Evolutionary conservation across 2,329 filamentous ascomycete species (phyloP).

Genomic region (Stachybotrys echinatus): DNA sequence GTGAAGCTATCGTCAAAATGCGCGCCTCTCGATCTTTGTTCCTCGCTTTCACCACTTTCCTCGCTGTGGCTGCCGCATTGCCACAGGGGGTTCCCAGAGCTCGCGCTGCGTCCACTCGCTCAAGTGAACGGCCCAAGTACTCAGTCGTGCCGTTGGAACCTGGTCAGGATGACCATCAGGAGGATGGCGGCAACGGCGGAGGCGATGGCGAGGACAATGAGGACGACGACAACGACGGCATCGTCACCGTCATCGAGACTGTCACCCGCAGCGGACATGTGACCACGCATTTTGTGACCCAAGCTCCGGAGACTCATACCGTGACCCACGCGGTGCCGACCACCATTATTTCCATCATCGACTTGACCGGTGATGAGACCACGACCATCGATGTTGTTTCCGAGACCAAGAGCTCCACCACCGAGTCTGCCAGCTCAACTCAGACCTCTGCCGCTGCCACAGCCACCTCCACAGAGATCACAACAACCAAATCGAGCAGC

Average conservation of each 20-base stretch:
- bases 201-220: conserved; percentile 8
- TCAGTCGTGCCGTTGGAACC: conserved; percentile 34
- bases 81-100: conserved; percentile 17
- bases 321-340: conserved; percentile 21
- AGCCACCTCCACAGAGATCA: background rate
- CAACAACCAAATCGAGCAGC: conserved; percentile 3
- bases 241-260: conserved; percentile 29
- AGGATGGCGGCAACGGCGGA: conserved; percentile 13
- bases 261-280: conserved; percentile 21
- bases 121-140: conserved; percentile 24
- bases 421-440: too few relatives aligned
- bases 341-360: conserved; percentile 23
- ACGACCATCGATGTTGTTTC: conserved; percentile 1
- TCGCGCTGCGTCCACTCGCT: conserved; percentile 12
- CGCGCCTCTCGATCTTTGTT: conserved; percentile 17
- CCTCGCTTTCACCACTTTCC: conserved; percentile 21
- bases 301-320: conserved; percentile 18
- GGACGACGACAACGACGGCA: conserved; percentile 9
- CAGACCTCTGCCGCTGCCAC: conserved; percentile 3
- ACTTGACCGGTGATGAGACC: conserved; percentile 16
- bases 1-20: conserved; percentile 16
- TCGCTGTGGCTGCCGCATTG: conserved; percentile 19
- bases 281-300: conserved; percentile 19
- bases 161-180: conserved; percentile 14
- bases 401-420: conserved; percentile 3